phyloP scores from a whole-genome alignment of 805 yeast genomes.

The Candida pini region DNA sequence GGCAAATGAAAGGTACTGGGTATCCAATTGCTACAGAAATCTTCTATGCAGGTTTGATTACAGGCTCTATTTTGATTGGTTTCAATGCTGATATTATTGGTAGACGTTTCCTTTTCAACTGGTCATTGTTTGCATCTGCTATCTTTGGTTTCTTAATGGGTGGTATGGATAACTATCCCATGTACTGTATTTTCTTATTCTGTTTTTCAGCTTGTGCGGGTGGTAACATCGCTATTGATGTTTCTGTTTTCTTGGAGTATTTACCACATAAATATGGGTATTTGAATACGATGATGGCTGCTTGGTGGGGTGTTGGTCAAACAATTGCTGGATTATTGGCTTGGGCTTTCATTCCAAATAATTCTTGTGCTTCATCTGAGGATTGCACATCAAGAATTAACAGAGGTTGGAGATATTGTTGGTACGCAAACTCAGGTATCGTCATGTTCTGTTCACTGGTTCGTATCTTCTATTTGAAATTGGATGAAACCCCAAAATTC shows the following conservation, averaged over 20 bases:
- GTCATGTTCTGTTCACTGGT: conserved; percentile 43
- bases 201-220: conserved; percentile 44
- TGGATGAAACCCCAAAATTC: conserved; percentile 54
- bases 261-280: conserved; percentile 47
- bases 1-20: conserved; percentile 38
- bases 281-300: conserved; percentile 47
- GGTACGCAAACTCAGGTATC: conserved; percentile 49
- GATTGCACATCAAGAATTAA: conserved; percentile 41
- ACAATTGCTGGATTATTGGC: conserved; percentile 45
- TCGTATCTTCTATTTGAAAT: conserved; percentile 38
- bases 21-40: conserved; percentile 42
- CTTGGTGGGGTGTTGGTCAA: conserved; percentile 64
- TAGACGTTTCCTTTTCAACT: conserved; percentile 45
- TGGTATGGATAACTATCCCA: conserved; percentile 43
- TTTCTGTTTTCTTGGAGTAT: conserved; percentile 47
- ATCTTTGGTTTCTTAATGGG: conserved; percentile 49
- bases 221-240: conserved; percentile 52
- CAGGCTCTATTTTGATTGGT: conserved; percentile 55
- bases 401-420: conserved; percentile 59
- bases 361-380: conserved; percentile 39
- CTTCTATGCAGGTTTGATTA: conserved; percentile 44
- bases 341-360: conserved; percentile 51
- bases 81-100: conserved; percentile 51
- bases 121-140: conserved; percentile 43
- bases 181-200: conserved; percentile 44